Evolutionary conservation across 768 basidiomycete species (phyloP), one percentile per base, ranked within the genome.

Genomic region (Psilocybe subaeruginosa): DNA sequence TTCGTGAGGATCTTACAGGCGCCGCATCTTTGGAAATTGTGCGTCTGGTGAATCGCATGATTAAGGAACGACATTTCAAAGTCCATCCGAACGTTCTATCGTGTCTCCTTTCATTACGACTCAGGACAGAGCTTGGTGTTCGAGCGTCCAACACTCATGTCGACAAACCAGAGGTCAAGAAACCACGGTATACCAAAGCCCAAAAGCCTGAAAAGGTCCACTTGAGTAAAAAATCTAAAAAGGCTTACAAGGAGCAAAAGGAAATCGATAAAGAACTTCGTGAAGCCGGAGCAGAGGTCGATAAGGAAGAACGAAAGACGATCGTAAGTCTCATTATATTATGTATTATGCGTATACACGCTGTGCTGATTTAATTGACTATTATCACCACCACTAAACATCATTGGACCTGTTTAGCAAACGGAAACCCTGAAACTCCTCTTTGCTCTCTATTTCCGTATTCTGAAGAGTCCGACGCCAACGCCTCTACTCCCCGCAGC

Each of bases 361-460:
- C 23, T 23, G 23, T 11, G 4, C n/a, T 49, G 16, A 29, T 9
- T 8, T 50, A 23, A 31, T 46, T 19, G 29, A 3, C 30, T 45
- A 41, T 56, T 17, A 31, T 63, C 45, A 43, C 31, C 35, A 46
- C 19, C 29, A 14, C 17, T 35, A 48, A 29, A 46, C 16, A 64
- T 59, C 14, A 55, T 58, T 1, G 45, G 57, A 49, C 30, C 43
- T 58, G 65, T 61, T 61, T 67, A 97, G 95, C 96, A 97, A 82
- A 99, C 96, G 17, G 97, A 99, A 80, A 98, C 97, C 54, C 82
- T 99, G 66, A 99, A 99, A 74, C 88, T 98, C 64, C 83, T 99
- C 50, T 99, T 99, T 74, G 94, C 95, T 16, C 81, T 99, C 50
- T 99, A 99, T 78, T 99, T 99, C 77, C 89, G 91, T 63, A 91